Evolutionary conservation across 768 basidiomycete species (phyloP).

Genomic region (Boletus reticuloceps): DNA sequence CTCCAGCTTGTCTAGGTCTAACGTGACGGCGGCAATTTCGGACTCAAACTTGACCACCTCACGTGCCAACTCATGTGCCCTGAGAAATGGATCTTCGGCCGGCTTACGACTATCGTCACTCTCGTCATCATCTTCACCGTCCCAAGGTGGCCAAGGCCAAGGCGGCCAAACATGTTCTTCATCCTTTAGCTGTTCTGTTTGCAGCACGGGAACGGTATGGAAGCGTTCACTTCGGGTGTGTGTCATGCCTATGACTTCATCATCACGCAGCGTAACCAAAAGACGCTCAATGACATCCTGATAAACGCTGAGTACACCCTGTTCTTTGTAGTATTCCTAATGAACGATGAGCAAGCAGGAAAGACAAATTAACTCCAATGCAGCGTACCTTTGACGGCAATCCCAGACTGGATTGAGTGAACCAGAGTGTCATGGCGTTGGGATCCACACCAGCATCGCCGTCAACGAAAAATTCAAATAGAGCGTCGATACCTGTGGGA

Average conservation of each 20-base stretch:
- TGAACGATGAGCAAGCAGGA: not conserved
- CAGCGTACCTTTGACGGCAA: constrained; percentile 77
- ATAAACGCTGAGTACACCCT: constrained; percentile 67
- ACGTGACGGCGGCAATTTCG: constrained; percentile 70
- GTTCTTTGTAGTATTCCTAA: constrained; percentile 89
- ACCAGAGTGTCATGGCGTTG: constrained; percentile 81
- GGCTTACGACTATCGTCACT: constrained; percentile 38
- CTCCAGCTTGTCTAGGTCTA: constrained; percentile 74
- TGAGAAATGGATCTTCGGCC: constrained; percentile 34
- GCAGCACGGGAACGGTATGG: constrained; percentile 27
- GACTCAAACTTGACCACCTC: constrained; percentile 77
- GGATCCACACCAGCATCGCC: constrained; percentile 88
- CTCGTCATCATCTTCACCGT: constrained; percentile 53
- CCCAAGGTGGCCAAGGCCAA: constrained; percentile 89
- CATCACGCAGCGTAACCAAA: constrained; percentile 56
- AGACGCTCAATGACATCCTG: constrained; percentile 64
- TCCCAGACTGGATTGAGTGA: constrained; percentile 76
- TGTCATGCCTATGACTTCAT: constrained; percentile 24
- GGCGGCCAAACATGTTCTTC: constrained; percentile 60
- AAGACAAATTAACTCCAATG: not conserved
- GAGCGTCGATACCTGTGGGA: constrained; percentile 61
- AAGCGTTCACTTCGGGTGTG: constrained; percentile 6
- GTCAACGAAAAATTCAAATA: constrained; percentile 83
- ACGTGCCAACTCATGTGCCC: constrained; percentile 62
- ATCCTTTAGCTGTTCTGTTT: constrained; percentile 39